Base-by-base conservation (phyloP, 176 grass and related monocot genomes). In the Guadua angustifolia region DNA sequence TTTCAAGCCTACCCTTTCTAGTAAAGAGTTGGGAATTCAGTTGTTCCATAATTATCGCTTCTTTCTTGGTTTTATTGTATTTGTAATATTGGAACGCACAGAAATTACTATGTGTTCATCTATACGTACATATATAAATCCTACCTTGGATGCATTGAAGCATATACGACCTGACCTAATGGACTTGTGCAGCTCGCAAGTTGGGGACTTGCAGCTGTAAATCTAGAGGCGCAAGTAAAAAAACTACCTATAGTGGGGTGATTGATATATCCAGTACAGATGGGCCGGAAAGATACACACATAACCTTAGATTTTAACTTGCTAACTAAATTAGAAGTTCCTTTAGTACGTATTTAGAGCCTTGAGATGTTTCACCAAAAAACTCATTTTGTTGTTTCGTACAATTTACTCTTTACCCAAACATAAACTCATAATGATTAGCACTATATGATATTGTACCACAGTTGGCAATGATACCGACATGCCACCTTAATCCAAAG, bases 401-500 rank as follows among this genome's bases (percentile, higher is more conserved):
- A 45, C 77, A 43, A 35, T n/a, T 76, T 62, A 84, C 62, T 72
- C 59, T 53, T 45, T 44, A 52, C 44, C 66, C 35, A 74, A 66
- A 45, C 17, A 57, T 3, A 66, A 70, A 6, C 40, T 60, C 17
- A 65, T 81, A 59, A 67, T 67, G 46, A 46, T 87, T 86, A 87
- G 36, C 78, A 68, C 77, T 59, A 55, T 13, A 9, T 66, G 57
- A 58, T 57, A 58, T 66, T 66, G 38, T 75, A 24, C 9, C 22
- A 74, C 24, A 80, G 47, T 57, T 68, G 36, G 26, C 78, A 68
- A 16, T 57, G 70, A 78, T 50, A 38, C 3, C 0, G 83, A 77
- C 83, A 57, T 77, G 63, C 38, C 62, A 78, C 69, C 57, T 69
- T 67, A 84, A 75, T 52, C 59, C 64, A 36, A 36, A 36, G 35